These are phyloP conservation scores for Quillaja saponaria DNA, from an alignment of 306 rosid genomes.

Conservation along the genomic window DNA sequence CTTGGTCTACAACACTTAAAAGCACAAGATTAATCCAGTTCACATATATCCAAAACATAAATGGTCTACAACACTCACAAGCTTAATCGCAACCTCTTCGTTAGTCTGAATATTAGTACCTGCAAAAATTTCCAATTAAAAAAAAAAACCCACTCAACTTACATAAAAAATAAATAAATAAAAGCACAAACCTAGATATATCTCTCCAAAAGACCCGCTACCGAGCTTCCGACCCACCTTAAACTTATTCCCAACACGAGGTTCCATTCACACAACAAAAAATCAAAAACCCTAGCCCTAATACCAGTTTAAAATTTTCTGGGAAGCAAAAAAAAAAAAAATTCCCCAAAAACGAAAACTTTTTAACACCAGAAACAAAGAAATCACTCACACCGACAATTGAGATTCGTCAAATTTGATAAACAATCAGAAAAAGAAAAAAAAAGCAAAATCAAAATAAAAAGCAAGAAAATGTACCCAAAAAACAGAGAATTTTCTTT, in stretches of 20 bases:
- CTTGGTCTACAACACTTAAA: background rate
- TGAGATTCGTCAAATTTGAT: conserved; percentile 19
- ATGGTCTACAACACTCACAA: conserved; percentile 56
- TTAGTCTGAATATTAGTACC: conserved; percentile 93
- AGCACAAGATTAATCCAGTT: background rate
- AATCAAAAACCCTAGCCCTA: conserved; percentile 46
- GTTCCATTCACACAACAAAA: conserved; percentile 65
- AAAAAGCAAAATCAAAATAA: background rate
- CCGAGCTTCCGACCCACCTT: conserved; percentile 93
- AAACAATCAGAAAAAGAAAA: background rate
- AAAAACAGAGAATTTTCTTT: too few species aligned
- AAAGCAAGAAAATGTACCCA: background rate
- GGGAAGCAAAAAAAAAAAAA: background rate
- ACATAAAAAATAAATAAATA: background rate
- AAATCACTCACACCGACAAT: conserved; percentile 17
- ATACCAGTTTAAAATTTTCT: conserved; percentile 24
- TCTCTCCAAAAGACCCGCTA: conserved; percentile 96
- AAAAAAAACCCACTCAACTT: conserved; percentile 23
- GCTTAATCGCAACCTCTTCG: conserved; percentile 96
- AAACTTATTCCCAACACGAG: conserved; percentile 92
- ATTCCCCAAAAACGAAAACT: conserved; percentile 2
- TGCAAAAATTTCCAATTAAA: conserved; percentile 38
- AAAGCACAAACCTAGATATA: conserved; percentile 67
- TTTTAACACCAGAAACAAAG: conserved; percentile 13
- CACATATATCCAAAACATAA: conserved; percentile 8